phyloP scores from a whole-genome alignment of 345 rosid genomes.

The Euphorbia pulcherrima region DNA sequence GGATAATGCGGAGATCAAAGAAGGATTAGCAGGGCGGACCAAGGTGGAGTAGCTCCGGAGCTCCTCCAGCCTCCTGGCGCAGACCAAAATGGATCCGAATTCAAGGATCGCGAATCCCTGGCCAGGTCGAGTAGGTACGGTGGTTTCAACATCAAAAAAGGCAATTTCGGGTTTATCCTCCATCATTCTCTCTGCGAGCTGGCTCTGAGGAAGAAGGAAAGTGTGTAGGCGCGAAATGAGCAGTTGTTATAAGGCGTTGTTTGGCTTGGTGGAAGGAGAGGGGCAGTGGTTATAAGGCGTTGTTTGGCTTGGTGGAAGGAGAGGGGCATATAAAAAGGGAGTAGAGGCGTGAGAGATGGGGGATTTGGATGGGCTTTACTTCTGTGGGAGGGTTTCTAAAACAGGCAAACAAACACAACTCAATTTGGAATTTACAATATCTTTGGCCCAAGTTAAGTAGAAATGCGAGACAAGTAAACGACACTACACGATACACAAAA shows the following conservation, averaged over 20 bases:
- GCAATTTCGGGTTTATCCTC: constrained; percentile 59
- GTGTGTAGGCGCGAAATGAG: neutral
- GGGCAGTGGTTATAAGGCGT: neutral
- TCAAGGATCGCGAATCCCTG: constrained; percentile 64
- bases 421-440: neutral
- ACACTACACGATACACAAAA: constrained; percentile 2
- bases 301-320: neutral
- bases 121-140: constrained; percentile 55
- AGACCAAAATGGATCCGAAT: constrained; percentile 84
- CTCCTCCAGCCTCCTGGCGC: constrained; percentile 71
- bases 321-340: neutral
- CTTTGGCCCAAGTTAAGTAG: no score
- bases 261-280: neutral
- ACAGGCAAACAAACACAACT: neutral
- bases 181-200: constrained; percentile 4
- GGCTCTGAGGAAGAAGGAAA: neutral
- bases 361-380: constrained; percentile 2
- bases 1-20: constrained; percentile 50
- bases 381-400: neutral
- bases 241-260: neutral
- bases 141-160: constrained; percentile 89
- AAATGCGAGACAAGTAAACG: neutral
- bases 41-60: constrained; percentile 67
- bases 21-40: constrained; percentile 61
- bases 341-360: constrained; percentile 3